A percentile compares a stretch with the other conserved stretches of the same genome.
These are phyloP conservation scores for Coccomyxa sp. DNA, from an alignment of 139 green algal species.

Conservation along the genomic window DNA sequence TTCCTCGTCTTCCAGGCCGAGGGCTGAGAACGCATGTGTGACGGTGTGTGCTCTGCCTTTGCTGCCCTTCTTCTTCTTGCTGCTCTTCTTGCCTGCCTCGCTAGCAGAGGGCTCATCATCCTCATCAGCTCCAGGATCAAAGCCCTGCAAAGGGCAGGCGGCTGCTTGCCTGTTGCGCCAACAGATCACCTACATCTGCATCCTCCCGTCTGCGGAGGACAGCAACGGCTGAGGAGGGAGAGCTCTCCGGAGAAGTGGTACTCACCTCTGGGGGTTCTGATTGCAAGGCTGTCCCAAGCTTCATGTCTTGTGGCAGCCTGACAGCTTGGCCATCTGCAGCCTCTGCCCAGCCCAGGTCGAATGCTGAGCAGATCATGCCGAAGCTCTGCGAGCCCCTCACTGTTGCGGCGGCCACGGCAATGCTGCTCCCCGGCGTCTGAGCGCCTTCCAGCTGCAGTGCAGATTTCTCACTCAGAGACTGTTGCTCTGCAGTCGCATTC, in stretches of 20 bases:
- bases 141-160: background rate
- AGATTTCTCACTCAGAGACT: background rate
- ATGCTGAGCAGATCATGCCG: constrained; percentile 80
- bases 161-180: background rate
- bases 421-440: constrained; percentile 51
- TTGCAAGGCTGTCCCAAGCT: constrained; percentile 44
- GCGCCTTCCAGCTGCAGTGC: constrained; percentile 44
- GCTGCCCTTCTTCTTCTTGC: constrained; percentile 11
- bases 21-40: constrained; percentile 5
- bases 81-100: constrained; percentile 41
- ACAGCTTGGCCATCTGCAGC: constrained; percentile 51
- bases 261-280: constrained; percentile 38
- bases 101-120: background rate
- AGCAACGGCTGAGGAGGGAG: background rate
- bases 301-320: constrained; percentile 44
- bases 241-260: constrained; percentile 3
- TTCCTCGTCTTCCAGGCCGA: constrained; percentile 9
- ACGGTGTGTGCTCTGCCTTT: background rate
- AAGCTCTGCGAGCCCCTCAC: constrained; percentile 67
- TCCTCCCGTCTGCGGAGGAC: too few relatives aligned
- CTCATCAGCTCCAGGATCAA: background rate
- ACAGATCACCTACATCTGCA: background rate
- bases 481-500: too few relatives aligned
- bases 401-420: constrained; percentile 45
- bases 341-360: constrained; percentile 71